A percentile compares a stretch with the other conserved stretches of the same genome.
These are phyloP conservation scores for Ehretia macrophylla DNA, from an alignment of 257 asterid genomes.

Conservation along the genomic window DNA sequence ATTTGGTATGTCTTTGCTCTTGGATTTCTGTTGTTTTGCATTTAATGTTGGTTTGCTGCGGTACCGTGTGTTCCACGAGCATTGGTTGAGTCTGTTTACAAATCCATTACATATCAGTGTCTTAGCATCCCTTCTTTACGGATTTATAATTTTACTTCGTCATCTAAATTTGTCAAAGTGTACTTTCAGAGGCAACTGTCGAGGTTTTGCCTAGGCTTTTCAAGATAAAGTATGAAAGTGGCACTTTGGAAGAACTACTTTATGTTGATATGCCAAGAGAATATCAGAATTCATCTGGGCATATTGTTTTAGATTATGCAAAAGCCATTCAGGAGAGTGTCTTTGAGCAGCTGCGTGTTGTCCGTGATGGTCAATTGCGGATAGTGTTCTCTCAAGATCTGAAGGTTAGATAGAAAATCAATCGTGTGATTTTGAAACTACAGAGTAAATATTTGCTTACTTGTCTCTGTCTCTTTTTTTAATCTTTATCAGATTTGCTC, in stretches of 20 bases:
- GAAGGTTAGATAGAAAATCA: conserved; percentile 48
- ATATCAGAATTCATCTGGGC: conserved; percentile 88
- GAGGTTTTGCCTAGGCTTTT: conserved; percentile 92
- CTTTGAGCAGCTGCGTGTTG: conserved; percentile 93
- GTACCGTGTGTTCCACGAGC: no score
- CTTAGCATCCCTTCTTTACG: not conserved
- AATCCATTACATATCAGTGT: not conserved
- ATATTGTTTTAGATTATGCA: conserved; percentile 87
- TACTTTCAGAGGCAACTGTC: conserved; percentile 80
- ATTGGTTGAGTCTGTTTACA: not conserved
- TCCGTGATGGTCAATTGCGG: conserved; percentile 98
- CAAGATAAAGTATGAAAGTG: conserved; percentile 89
- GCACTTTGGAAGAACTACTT: conserved; percentile 86
- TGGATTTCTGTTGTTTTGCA: conserved; percentile 1
- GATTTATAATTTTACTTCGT: not conserved
- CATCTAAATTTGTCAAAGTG: conserved; percentile 6
- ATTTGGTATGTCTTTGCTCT: conserved; percentile 54
- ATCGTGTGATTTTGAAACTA: conserved; percentile 3
- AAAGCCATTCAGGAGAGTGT: conserved; percentile 97
- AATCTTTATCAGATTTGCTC: conserved; percentile 67
- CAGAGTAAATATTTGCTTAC: conserved; percentile 12
- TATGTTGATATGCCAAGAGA: conserved; percentile 95
- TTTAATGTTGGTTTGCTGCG: not conserved
- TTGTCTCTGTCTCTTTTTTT: conserved; percentile 2
- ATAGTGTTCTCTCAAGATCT: conserved; percentile 84